phyloP scores from a whole-genome alignment of 495 filamentous ascomycete genomes.

The Xylaria palmicola region DNA sequence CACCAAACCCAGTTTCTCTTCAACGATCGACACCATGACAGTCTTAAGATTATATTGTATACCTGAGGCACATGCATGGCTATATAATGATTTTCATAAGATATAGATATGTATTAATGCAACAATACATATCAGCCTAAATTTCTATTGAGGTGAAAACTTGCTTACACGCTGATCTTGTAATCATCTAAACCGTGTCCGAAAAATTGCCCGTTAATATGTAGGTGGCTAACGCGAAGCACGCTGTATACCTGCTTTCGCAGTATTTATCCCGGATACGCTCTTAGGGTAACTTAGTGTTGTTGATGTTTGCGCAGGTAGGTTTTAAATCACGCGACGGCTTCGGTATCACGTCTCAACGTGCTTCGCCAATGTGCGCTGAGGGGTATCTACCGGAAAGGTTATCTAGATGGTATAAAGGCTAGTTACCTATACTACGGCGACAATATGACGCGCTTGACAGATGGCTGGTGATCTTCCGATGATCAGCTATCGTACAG shows the following conservation, averaged over 20 bases:
- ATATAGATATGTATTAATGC: not conserved
- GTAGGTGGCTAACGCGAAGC: too few relatives aligned
- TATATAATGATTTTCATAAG: not conserved
- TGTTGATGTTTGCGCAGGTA: too few relatives aligned
- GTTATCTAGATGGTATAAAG: not conserved
- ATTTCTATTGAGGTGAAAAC: not conserved
- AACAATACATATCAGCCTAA: not conserved
- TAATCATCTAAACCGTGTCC: not conserved
- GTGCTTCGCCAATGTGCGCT: too few relatives aligned
- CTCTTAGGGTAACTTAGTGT: too few relatives aligned
- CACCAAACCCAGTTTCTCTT: too few relatives aligned
- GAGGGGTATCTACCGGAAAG: too few relatives aligned
- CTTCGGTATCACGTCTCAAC: too few relatives aligned
- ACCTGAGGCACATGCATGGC: not conserved
- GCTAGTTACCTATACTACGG: not conserved
- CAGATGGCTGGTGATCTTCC: constrained; percentile 5
- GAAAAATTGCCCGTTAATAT: too few relatives aligned
- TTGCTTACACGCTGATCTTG: not conserved
- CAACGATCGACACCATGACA: too few relatives aligned
- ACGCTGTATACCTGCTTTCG: too few relatives aligned
- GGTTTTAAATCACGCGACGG: too few relatives aligned
- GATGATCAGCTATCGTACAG: not conserved
- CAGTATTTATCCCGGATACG: too few relatives aligned
- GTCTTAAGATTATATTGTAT: not conserved
- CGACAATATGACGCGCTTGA: not conserved